Evolutionary conservation across 148 eudicot species (phyloP), one percentile per base, ranked within the genome.

Genomic region (Polygonum aviculare): DNA sequence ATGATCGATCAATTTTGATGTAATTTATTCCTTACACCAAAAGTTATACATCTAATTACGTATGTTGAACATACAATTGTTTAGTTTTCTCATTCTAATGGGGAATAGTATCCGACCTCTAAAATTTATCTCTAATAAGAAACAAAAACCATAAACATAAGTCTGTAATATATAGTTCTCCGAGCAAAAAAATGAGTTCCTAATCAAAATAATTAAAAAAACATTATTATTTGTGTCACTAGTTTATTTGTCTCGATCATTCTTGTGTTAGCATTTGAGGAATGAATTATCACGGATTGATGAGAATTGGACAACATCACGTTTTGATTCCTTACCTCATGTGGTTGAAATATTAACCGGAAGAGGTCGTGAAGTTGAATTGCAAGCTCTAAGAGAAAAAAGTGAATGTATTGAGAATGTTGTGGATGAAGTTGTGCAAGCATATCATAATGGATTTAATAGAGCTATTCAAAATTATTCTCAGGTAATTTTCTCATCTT

Each of bases 401-500:
- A 96, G 96, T 81, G 94, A 96, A 77, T 82, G 86, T 74, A 79
- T 96, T 72, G 99, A 96, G 85, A 97, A 91, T 78, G 98, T 93
- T 80, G 99, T 96, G 62, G 94, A 96, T 78, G 99, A 93, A 88
- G 97, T 96, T 76, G 99, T 96, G 44, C 98, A 96, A 82, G 91
- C 94, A 69, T 96, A 91, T 80, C 99, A 96, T 74, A 79, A 91
- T 81, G 99, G 99, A 82, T 96, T 96, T 78, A 96, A 96, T 76
- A 91, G 89, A 84, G 99, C 99, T 19, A 96, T 96, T 81, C 99
- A 96, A 86, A 96, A 96, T 82, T 96, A 96, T 85, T 96, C 99
- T 36, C 99, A 96, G 98, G 98, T 94, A 77, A 59, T 41, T 62
- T 65, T 18, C 69, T 8, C 47, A 47, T 74, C 38, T 77, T n/a